Evolutionary conservation across 306 rosid genomes (phyloP), one percentile per base, ranked within the genome.

Genomic region (Inga leiocalycina): DNA sequence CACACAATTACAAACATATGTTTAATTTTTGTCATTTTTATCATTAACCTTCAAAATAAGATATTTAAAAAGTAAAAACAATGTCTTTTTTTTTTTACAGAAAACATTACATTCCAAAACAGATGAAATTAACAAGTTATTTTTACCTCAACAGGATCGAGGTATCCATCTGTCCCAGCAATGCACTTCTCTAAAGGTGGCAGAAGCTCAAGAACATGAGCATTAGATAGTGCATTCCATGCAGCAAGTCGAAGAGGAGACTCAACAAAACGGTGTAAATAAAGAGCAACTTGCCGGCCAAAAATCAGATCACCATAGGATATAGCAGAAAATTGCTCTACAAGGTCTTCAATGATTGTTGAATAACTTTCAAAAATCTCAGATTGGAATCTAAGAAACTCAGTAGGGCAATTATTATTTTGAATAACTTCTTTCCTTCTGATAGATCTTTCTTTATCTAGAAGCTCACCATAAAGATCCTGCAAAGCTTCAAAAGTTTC

Each of bases 211-310:
- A 96, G 96, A 82, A 90, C 99, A 67, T 81, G 90, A 81, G 91
- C 91, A 88, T 84, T 91, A 65, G 91, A 89, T 78, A 93, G 84
- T 65, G 91, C 68, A 85, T 90, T 96, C 99, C 99, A 93, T 41
- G 97, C 88, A 73, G 93, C 86, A 85, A 96, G 94, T 54, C 99
- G 90, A 78, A 87, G 71, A 13, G 93, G 90, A 77, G 91, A 83
- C 88, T 96, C 97, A 83, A 92, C 97, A 79, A 85, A 84, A 24
- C 89, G 87, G 88, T 91, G 97, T 44, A 96, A 84, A 91, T 93
- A 96, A 35, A 96, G 67, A 43, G 97, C 91, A 89, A 96, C 91
- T 91, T 96, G 99, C 34, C 99, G 97, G 24, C 93, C 94, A 84
- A 90, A 93, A 79, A 92, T 83, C 46, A 82, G 34, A 91, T 96